Evolutionary conservation across 305 asterid genomes (phyloP).

Genomic region (Rubia tinctorum): DNA sequence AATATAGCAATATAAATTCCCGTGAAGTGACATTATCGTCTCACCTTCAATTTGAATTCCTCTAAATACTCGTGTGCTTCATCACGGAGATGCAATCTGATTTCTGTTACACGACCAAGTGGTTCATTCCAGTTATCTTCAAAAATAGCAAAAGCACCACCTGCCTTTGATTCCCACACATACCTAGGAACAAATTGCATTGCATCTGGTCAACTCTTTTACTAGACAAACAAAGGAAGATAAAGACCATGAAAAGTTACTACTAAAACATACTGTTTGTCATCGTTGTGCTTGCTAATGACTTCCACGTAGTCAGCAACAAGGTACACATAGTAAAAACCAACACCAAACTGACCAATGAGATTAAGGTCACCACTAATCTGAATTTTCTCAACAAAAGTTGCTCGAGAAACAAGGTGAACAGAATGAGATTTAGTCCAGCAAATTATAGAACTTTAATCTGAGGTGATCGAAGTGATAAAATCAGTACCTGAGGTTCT

Average conservation of each 20-base stretch:
- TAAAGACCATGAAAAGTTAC: not conserved
- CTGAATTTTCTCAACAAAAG: constrained; percentile 85
- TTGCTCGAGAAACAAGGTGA: constrained; percentile 24
- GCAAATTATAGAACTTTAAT: constrained; percentile 1
- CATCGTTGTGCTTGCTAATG: too few relatives aligned
- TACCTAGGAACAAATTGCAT: constrained; percentile 35
- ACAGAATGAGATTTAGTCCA: not conserved
- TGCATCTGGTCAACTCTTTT: not conserved
- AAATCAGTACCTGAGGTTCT: constrained; percentile 74
- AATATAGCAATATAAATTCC: not conserved
- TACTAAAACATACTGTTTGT: too few relatives aligned
- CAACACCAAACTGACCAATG: too few relatives aligned
- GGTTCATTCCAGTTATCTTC: constrained; percentile 84
- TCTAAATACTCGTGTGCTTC: constrained; percentile 85
- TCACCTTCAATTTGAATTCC: constrained; percentile 68
- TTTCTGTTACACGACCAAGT: constrained; percentile 85
- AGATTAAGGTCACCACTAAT: constrained; percentile 80
- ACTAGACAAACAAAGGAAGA: not conserved
- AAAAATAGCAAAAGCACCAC: constrained; percentile 80
- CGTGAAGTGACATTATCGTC: not conserved
- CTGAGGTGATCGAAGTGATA: not conserved
- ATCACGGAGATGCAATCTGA: constrained; percentile 75
- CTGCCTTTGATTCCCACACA: constrained; percentile 92
- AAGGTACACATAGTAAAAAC: too few relatives aligned
- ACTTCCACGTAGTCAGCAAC: too few relatives aligned